Base-by-base conservation (phyloP, 805 yeast genomes). In the Ogataea paradorogensis region DNA sequence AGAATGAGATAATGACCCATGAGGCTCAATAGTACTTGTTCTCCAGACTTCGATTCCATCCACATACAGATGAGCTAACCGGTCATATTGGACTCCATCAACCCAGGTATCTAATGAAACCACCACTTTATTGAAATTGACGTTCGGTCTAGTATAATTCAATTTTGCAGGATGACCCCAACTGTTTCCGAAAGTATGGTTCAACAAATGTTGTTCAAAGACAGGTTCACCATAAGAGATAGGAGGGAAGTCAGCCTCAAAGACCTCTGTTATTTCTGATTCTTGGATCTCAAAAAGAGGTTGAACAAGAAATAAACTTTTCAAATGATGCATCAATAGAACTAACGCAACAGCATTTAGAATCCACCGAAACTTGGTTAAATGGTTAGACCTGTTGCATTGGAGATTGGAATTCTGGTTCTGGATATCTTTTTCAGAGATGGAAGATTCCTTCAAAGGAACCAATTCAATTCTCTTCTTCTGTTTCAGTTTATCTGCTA, bases 21-120 rank as follows among this genome's bases (percentile, higher is more conserved):
- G 73, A 1, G 95, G 95, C 61, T 87, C 95, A 11, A 84, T 79
- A 2, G 95, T 88, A 2, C 91, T 82, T 1, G 87, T 80, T 61
- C 95, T 74, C 95, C 95, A 87, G 27, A 87, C 65, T 47, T 84
- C 84, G 11, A 72, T 67, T 23, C 80, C 85, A 42, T 71, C 70
- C 23, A 84, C 59, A 50, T 73, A 81, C 32, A 85, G 66, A 56
- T 82, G 82, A 13, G 80, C 80, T 48, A 82, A 62, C 43, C 88
- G 63, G 53, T 82, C 87, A 49, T 76, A 80, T 55, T 82, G 88
- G 10, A 76, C 71, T 7, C 85, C 85, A 27, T 61, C 64, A 6
- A 75, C 78, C 10, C 71, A 56, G 8, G 80, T 76, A 37, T 74
- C 67, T 35, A 82, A 59, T 4, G 74, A 69, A 33, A 80, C 58